Conservation (phyloP, 371 early-diverging fungal species). For the Mortierella sp. region DNA sequence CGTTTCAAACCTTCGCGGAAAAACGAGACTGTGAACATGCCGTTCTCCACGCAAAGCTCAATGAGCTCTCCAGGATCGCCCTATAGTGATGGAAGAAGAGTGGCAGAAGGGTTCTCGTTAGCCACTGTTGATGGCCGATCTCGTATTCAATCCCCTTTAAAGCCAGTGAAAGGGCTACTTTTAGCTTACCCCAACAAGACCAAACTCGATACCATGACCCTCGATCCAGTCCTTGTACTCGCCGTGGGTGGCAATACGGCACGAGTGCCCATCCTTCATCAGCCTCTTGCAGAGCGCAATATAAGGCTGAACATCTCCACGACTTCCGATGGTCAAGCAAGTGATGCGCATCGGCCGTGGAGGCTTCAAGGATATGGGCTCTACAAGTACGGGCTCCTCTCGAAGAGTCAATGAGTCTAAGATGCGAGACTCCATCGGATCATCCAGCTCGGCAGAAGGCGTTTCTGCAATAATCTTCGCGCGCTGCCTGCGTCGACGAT, state of each 20-base stretch:
- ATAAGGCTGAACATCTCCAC: conserved; percentile 91
- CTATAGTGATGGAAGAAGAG: conserved; percentile 35
- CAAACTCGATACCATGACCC: conserved; percentile 80
- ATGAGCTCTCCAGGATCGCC: conserved; percentile 55
- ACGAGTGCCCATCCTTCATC: conserved; percentile 77
- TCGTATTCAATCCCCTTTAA: too few species aligned
- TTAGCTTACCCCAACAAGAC: conserved; percentile 70
- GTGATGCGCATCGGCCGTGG: conserved; percentile 76
- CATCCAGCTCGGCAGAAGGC: conserved; percentile 30
- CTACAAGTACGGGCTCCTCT: conserved; percentile 45
- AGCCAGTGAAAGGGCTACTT: not conserved
- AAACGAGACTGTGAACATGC: conserved; percentile 80
- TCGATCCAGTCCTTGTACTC: conserved; percentile 85
- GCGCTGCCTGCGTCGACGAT: conserved; percentile 27
- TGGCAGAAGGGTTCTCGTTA: not conserved
- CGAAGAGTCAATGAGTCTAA: conserved; percentile 33
- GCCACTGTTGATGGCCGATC: not conserved
- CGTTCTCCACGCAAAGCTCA: conserved; percentile 80
- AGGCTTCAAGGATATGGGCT: conserved; percentile 45
- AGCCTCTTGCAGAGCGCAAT: conserved; percentile 85
- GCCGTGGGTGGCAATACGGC: conserved; percentile 81
- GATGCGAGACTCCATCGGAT: conserved; percentile 25
- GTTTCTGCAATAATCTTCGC: conserved; percentile 21
- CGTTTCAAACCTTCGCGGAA: conserved; percentile 71
- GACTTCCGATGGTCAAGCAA: conserved; percentile 85